These are phyloP conservation scores for Solanum rostratum DNA, from an alignment of 257 asterid species.

Conservation along the genomic window DNA sequence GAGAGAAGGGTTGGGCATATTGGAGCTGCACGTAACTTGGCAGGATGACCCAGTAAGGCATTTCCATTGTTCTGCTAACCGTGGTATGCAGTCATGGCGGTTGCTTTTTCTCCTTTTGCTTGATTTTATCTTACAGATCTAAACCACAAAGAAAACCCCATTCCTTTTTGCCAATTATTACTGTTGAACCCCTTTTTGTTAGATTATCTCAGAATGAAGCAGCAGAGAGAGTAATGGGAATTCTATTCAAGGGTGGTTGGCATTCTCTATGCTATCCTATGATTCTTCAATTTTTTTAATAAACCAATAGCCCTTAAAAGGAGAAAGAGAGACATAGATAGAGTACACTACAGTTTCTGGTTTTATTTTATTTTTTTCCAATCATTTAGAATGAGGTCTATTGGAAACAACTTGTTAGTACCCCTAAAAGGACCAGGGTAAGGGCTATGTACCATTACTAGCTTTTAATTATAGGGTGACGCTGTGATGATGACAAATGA, in stretches of 20 bases:
- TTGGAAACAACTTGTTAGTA: neutral
- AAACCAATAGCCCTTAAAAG: slow-evolving; percentile 1
- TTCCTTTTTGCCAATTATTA: neutral
- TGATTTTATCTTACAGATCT: neutral
- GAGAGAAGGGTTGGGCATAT: neutral
- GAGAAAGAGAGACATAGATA: neutral
- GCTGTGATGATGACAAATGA: neutral
- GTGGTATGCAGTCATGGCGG: neutral
- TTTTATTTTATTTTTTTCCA: neutral
- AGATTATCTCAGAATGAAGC: neutral
- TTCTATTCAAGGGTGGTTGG: slow-evolving; percentile 39
- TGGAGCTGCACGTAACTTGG: neutral
- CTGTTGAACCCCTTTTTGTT: neutral
- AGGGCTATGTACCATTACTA: neutral
- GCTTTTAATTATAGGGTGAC: neutral
- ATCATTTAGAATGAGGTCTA: neutral
- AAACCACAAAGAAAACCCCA: neutral
- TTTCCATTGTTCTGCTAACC: neutral
- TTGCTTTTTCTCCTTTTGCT: neutral
- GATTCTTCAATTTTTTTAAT: neutral
- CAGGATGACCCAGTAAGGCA: neutral
- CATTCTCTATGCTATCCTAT: slow-evolving; percentile 25
- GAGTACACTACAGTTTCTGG: neutral
- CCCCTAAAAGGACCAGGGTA: neutral
- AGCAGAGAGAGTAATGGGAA: neutral